Percentiles rank a stretch among this genome's conserved stretches.
phyloP scores from a whole-genome alignment of 163 green algal genomes.

The Scenedesmus sp. region DNA sequence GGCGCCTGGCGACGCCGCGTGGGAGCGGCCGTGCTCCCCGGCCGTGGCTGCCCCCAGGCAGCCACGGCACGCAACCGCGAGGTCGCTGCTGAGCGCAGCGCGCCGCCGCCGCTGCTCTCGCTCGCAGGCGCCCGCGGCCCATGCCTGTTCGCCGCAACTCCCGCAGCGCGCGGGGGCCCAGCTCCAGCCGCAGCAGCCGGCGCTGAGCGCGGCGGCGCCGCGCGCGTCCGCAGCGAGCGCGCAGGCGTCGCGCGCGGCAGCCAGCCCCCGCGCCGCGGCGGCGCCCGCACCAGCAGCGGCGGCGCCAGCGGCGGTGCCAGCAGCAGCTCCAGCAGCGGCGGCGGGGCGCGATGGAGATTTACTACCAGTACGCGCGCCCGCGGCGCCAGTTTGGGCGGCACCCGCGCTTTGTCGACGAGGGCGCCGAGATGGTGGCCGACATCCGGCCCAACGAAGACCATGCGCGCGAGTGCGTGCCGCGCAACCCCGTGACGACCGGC shows the following conservation, averaged over 20 bases:
- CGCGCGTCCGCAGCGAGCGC: background rate
- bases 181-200: too few relatives aligned
- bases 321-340: background rate
- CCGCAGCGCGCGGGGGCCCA: too few relatives aligned
- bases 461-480: conserved; percentile 64
- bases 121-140: too few relatives aligned
- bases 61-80: too few relatives aligned
- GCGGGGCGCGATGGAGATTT: conserved; percentile 46
- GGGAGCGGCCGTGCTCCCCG: too few relatives aligned
- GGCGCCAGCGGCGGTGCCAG: background rate
- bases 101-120: too few relatives aligned
- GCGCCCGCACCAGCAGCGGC: background rate
- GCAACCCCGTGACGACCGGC: conserved; percentile 75
- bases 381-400: conserved; percentile 85
- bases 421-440: conserved; percentile 86
- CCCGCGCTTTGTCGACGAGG: conserved; percentile 77
- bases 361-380: conserved; percentile 80
- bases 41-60: too few relatives aligned
- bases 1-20: too few relatives aligned
- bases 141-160: too few relatives aligned
- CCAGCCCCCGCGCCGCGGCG: background rate
- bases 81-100: too few relatives aligned
- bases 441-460: conserved; percentile 89
- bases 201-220: background rate
- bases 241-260: background rate